Conservation (phyloP, 768 basidiomycete species). For the Suillus variegatus region DNA sequence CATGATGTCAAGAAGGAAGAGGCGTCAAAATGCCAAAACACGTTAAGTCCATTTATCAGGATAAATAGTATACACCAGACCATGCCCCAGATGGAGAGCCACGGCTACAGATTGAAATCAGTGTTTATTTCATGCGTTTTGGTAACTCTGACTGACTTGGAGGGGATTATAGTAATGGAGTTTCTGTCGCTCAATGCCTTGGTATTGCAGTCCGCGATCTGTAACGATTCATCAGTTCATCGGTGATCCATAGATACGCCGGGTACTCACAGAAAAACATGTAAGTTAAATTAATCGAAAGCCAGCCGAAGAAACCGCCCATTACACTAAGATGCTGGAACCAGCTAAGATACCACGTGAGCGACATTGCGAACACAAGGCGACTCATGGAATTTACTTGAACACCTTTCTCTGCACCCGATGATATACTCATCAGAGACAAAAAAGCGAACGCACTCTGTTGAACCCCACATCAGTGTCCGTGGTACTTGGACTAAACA, state of each 20-base stretch:
- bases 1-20: constrained; percentile 52
- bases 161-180: constrained; percentile 61
- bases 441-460: constrained; percentile 44
- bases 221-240: constrained; percentile 16
- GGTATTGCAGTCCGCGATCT: constrained; percentile 68
- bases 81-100: constrained; percentile 67
- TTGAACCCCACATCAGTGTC: constrained; percentile 12
- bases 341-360: constrained; percentile 44
- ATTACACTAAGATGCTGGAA: constrained; percentile 66
- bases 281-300: constrained; percentile 67
- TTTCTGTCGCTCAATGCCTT: constrained; percentile 62
- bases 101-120: constrained; percentile 39
- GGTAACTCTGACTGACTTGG: constrained; percentile 36
- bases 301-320: constrained; percentile 67
- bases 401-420: constrained; percentile 43
- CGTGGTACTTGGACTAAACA: background rate
- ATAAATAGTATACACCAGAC: constrained; percentile 63
- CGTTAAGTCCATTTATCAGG: constrained; percentile 53
- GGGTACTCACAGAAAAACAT: constrained; percentile 58
- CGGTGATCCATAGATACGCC: background rate
- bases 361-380: too few species aligned
- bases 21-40: constrained; percentile 63
- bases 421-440: constrained; percentile 64
- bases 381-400: constrained; percentile 9
- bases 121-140: constrained; percentile 20